phyloP scores from a whole-genome alignment of 768 basidiomycete species.

The Boletus edulis region DNA sequence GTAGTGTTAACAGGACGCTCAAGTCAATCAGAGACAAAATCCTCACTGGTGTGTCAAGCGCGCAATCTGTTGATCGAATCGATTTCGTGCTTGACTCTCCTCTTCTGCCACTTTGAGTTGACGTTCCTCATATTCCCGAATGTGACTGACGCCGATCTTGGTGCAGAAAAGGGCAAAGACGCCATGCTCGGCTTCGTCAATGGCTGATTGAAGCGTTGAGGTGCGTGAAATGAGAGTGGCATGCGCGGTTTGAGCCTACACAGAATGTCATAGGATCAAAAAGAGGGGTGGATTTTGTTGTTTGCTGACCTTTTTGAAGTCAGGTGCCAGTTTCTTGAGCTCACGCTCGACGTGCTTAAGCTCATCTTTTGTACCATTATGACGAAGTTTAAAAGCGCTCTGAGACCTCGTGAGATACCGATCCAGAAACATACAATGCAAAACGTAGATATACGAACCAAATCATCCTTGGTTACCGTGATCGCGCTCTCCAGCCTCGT shows the following conservation, averaged over 20 bases:
- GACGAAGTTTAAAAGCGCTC: slow-evolving; percentile 72
- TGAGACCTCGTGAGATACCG: slow-evolving; percentile 28
- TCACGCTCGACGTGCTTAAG: slow-evolving; percentile 77
- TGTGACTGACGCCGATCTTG: slow-evolving; percentile 73
- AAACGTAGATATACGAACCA: slow-evolving; percentile 46
- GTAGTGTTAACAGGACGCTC: slow-evolving; percentile 1
- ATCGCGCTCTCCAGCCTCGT: slow-evolving; percentile 76
- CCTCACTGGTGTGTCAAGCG: slow-evolving; percentile 79
- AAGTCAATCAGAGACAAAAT: slow-evolving; percentile 18
- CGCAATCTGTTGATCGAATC: slow-evolving; percentile 84
- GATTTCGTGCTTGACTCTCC: slow-evolving; percentile 78
- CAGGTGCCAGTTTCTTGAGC: slow-evolving; percentile 62
- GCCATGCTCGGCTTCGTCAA: slow-evolving; percentile 78
- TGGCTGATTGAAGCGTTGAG: slow-evolving; percentile 47
- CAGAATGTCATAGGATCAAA: background rate
- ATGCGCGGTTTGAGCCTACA: slow-evolving; percentile 54
- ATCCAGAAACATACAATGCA: background rate
- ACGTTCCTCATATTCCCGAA: slow-evolving; percentile 92
- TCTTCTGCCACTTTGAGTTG: slow-evolving; percentile 87
- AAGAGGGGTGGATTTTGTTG: background rate
- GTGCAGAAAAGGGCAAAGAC: slow-evolving; percentile 78
- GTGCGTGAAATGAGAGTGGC: slow-evolving; percentile 53
- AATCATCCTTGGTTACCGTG: slow-evolving; percentile 75
- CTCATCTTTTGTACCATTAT: slow-evolving; percentile 81
- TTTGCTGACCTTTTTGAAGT: slow-evolving; percentile 63